Conservation (phyloP, 2,329 filamentous ascomycete species). For the Cercospora zeae-maydis region DNA sequence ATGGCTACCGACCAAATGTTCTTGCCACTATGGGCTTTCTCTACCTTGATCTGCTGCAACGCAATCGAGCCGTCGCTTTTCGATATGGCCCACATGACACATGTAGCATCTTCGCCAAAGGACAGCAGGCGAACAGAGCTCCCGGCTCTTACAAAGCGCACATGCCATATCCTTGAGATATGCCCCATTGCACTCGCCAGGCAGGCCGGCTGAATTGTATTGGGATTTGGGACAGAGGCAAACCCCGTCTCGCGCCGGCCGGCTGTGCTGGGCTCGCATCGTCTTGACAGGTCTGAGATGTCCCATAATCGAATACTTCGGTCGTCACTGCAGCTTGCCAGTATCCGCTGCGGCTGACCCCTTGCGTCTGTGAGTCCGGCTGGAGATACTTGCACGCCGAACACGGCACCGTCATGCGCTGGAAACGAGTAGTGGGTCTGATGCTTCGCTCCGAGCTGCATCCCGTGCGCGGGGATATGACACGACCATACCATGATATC, state of each 20-base stretch:
- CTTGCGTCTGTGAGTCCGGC: conserved; percentile 37
- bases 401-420: conserved; percentile 88
- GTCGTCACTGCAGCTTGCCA: conserved; percentile 93
- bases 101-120: conserved; percentile 79
- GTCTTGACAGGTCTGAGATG: conserved; percentile 54
- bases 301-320: conserved; percentile 87
- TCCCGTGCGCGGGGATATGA: conserved; percentile 25
- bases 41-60: conserved; percentile 54
- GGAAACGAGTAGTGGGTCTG: conserved; percentile 56
- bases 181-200: conserved; percentile 81
- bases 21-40: conserved; percentile 73
- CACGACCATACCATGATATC: conserved; percentile 90
- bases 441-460: conserved; percentile 28
- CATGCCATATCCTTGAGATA: conserved; percentile 81
- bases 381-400: conserved; percentile 76
- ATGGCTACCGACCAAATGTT: conserved; percentile 76
- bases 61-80: conserved; percentile 16
- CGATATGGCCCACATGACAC: conserved; percentile 59
- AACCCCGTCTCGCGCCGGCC: conserved; percentile 46
- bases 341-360: conserved; percentile 52
- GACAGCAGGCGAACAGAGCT: conserved; percentile 59
- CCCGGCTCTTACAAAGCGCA: conserved; percentile 43
- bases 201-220: conserved; percentile 40
- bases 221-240: conserved; percentile 34
- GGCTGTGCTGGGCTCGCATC: conserved; percentile 20